Evolutionary conservation across 768 basidiomycete genomes (phyloP).

Genomic region (Pholiota microspora): DNA sequence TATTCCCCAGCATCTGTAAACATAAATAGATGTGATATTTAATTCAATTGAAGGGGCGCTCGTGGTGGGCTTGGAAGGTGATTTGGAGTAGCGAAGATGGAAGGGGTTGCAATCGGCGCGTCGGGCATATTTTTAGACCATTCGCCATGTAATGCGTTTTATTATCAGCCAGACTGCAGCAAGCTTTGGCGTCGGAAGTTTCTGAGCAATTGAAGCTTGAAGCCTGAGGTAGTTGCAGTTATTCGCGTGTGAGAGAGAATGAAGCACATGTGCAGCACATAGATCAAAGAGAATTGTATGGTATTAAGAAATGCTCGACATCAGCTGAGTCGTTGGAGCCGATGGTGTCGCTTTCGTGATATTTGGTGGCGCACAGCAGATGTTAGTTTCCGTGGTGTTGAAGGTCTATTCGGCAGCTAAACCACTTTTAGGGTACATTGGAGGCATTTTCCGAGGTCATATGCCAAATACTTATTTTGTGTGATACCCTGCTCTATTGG

Average conservation of each 20-base stretch:
- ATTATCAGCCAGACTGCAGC: neutral
- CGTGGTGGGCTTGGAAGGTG: neutral
- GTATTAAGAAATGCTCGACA: neutral
- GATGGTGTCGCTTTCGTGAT: neutral
- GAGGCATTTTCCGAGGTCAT: no score
- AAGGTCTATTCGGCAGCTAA: no score
- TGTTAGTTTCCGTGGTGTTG: no score
- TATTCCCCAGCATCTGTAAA: neutral
- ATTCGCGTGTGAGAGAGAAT: neutral
- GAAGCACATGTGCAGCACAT: neutral
- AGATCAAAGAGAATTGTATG: neutral
- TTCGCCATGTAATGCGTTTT: neutral
- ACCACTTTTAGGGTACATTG: no score
- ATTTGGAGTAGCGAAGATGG: neutral
- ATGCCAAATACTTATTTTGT: no score
- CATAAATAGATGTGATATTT: neutral
- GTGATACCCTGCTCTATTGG: no score
- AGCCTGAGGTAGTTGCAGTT: neutral
- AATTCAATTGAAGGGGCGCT: neutral
- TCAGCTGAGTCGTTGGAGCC: neutral
- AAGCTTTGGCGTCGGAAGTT: neutral
- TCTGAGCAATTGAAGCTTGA: neutral
- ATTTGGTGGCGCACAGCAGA: neutral
- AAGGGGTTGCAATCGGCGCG: neutral
- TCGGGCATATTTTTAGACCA: neutral